Evolutionary conservation across 148 eudicot species (phyloP).

Genomic region (Drosera capensis): DNA sequence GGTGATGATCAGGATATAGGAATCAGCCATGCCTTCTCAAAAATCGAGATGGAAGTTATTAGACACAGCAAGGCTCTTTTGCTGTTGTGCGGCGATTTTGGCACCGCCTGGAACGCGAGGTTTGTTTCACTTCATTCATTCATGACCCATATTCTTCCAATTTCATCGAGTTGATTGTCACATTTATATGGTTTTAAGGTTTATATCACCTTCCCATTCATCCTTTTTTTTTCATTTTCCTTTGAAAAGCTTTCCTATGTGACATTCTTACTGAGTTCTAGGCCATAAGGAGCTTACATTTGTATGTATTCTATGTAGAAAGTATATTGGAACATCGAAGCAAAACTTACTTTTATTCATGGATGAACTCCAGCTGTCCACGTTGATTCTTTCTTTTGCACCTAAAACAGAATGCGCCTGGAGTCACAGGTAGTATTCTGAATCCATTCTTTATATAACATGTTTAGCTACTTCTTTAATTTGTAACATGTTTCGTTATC

Average conservation of each 20-base stretch:
- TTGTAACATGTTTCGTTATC: neutral
- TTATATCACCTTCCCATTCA: neutral
- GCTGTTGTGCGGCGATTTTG: conserved; percentile 72
- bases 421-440: conserved; percentile 60
- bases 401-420: conserved; percentile 89
- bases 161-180: neutral
- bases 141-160: neutral
- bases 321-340: conserved; percentile 42
- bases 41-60: conserved; percentile 47
- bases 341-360: conserved; percentile 12
- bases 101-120: conserved; percentile 94
- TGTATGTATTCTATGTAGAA: too few species aligned
- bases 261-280: neutral
- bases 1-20: conserved; percentile 6
- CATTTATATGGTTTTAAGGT: too few species aligned
- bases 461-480: neutral
- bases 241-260: neutral
- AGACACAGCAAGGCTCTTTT: conserved; percentile 69
- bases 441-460: neutral
- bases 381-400: conserved; percentile 64
- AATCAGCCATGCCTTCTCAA: conserved; percentile 7
- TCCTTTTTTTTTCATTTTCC: neutral
- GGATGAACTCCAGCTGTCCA: conserved; percentile 48
- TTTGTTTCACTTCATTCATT: conserved; percentile 5
- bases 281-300: too few species aligned